phyloP scores from a whole-genome alignment of 306 rosid genomes.

The Vigna mungo region DNA sequence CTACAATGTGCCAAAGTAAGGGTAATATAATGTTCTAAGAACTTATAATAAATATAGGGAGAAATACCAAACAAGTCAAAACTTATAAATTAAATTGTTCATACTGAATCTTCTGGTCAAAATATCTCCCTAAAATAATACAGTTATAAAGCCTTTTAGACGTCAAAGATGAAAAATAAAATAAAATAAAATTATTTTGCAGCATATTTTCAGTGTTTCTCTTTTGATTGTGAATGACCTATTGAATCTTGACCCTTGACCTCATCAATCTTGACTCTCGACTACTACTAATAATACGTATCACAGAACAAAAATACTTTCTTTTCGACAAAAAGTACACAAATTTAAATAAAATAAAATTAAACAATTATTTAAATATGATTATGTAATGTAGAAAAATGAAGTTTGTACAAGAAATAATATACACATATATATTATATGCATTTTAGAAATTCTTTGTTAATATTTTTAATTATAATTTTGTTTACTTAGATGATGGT shows the following conservation, averaged over 20 bases:
- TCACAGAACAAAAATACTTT: no score
- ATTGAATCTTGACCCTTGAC: slow-evolving; percentile 26
- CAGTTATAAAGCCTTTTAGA: not conserved
- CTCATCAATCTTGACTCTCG: not conserved
- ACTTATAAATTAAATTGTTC: not conserved
- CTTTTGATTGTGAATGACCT: slow-evolving; percentile 27
- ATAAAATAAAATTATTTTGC: not conserved
- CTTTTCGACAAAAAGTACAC: no score
- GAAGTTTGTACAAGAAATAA: no score
- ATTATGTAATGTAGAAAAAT: no score
- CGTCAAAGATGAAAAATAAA: not conserved
- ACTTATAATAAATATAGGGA: not conserved
- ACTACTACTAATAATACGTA: no score
- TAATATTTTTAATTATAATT: no score
- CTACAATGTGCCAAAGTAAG: no score
- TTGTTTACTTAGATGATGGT: no score
- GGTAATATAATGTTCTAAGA: not conserved
- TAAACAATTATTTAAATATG: no score
- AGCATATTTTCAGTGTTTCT: not conserved
- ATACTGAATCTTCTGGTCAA: not conserved
- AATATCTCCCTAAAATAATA: not conserved
- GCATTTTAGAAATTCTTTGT: no score
- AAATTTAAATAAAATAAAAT: no score
- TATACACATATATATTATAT: no score
- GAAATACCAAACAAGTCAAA: not conserved